Evolutionary conservation across 208 protist species (phyloP).

Genomic region (Tetramitus jugosus): DNA sequence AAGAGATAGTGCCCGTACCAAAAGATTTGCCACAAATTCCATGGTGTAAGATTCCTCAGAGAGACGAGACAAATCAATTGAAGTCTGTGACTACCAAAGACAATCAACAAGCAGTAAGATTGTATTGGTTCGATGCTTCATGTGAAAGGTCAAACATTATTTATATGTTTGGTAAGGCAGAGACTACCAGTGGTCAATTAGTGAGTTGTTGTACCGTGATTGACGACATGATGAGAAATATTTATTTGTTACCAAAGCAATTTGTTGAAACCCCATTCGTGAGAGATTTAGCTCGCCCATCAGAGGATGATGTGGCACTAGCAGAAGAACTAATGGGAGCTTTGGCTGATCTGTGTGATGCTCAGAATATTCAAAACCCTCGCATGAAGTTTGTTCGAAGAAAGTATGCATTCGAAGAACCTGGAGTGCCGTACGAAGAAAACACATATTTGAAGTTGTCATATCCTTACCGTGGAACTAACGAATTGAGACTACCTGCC

Average conservation of each 20-base stretch:
- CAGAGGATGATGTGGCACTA: not conserved
- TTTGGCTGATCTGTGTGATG: not conserved
- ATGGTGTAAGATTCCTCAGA: too few relatives aligned
- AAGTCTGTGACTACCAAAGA: not conserved
- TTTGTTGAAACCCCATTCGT: too few relatives aligned
- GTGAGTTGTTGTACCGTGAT: not conserved
- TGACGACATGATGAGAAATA: not conserved
- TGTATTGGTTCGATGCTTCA: not conserved
- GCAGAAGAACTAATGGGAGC: not conserved
- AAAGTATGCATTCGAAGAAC: slow-evolving; percentile 81
- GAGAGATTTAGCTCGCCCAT: too few relatives aligned
- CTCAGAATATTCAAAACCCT: slow-evolving; percentile 47
- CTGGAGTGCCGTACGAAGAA: slow-evolving; percentile 59
- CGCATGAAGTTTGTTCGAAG: slow-evolving; percentile 73
- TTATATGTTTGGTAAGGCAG: not conserved
- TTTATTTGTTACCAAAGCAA: not conserved
- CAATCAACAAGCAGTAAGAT: not conserved
- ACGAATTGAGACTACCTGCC: slow-evolving; percentile 37
- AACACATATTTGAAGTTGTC: slow-evolving; percentile 71
- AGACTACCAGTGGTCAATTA: not conserved
- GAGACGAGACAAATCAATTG: not conserved
- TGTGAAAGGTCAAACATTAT: not conserved
- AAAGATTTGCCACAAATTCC: too few relatives aligned
- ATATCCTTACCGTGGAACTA: slow-evolving; percentile 41
- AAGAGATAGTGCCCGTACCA: too few relatives aligned